Conservation (phyloP, 129 eudicot genomes). For the Daucus carota region DNA sequence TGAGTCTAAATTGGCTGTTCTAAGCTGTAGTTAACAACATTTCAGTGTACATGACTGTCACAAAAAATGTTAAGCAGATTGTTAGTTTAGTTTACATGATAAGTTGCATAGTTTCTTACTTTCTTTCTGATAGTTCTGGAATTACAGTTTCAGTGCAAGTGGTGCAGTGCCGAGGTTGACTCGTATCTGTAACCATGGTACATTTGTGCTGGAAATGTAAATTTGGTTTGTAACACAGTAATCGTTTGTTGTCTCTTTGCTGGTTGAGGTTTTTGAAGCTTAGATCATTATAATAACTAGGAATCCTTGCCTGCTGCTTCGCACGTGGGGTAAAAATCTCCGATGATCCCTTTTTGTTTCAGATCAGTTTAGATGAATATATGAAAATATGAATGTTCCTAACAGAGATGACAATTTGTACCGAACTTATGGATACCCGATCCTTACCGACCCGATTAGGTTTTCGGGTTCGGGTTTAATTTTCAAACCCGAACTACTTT, state of each 20-base stretch:
- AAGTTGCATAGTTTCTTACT: neutral
- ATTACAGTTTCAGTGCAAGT: neutral
- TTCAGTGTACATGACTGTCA: neutral
- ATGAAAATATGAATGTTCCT: too few species aligned
- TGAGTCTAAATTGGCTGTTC: slow-evolving; percentile 44
- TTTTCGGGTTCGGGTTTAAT: too few species aligned
- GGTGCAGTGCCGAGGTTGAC: neutral
- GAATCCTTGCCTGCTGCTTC: too few species aligned
- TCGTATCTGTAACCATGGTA: neutral
- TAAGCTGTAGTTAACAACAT: slow-evolving; percentile 8
- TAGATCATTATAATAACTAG: too few species aligned
- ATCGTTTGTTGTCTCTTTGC: neutral
- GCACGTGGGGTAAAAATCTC: too few species aligned
- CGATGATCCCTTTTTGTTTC: too few species aligned
- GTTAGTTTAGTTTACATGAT: neutral
- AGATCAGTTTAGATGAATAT: too few species aligned
- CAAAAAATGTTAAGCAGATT: neutral
- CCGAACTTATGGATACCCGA: too few species aligned
- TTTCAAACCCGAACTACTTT: too few species aligned
- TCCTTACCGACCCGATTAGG: too few species aligned
- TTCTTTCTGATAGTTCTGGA: neutral
- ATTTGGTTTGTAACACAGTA: neutral
- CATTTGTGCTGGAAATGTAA: slow-evolving; percentile 4
- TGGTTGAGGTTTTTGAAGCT: neutral
- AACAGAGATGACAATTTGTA: too few species aligned